Evolutionary conservation across 371 early-diverging fungal species (phyloP).

Genomic region (Mucor saturninus): DNA sequence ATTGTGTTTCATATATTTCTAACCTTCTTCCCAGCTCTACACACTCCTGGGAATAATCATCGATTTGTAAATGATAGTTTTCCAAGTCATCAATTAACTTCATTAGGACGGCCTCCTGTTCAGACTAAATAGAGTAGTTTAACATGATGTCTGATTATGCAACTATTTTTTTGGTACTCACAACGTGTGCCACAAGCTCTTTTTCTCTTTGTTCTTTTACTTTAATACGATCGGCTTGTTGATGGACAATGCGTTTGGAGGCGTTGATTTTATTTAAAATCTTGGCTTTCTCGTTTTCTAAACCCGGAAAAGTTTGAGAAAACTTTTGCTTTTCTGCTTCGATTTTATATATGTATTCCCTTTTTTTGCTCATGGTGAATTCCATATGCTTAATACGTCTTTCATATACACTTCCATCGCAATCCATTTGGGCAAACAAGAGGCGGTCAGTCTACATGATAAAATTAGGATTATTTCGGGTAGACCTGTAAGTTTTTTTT

Average conservation of each 20-base stretch:
- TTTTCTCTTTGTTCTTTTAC: background rate
- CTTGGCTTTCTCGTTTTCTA: background rate
- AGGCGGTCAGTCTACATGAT: slow-evolving; percentile 8
- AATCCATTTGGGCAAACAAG: slow-evolving; percentile 9
- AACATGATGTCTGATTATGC: background rate
- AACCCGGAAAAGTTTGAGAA: background rate
- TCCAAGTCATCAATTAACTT: background rate
- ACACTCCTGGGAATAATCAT: background rate
- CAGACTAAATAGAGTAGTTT: background rate
- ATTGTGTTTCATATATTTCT: slow-evolving; percentile 1
- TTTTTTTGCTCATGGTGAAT: background rate
- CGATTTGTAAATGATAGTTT: background rate
- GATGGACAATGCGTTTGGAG: background rate
- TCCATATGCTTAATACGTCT: background rate
- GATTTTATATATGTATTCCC: background rate
- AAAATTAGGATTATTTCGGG: background rate
- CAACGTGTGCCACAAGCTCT: background rate
- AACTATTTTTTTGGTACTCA: background rate
- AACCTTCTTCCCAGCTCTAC: background rate
- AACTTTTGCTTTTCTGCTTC: background rate
- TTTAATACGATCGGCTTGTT: background rate
- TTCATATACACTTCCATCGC: background rate
- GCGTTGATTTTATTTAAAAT: background rate
- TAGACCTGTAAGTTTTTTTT: background rate
- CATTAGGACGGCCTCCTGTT: background rate